phyloP scores from a whole-genome alignment of 1,139 yeast species.

The Taiozyma sp. region DNA sequence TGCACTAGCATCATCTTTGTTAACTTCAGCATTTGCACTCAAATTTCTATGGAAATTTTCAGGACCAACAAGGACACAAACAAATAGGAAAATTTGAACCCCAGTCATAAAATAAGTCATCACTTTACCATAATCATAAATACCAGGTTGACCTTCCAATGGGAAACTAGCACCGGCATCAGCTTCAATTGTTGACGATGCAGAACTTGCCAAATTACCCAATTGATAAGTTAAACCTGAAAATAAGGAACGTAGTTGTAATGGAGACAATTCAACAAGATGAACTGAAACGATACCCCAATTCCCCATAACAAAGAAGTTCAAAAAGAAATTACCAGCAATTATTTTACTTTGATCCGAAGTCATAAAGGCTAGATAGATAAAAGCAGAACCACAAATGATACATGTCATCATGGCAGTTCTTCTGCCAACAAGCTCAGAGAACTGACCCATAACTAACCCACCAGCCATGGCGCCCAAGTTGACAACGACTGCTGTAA shows the following conservation, averaged over 20 bases:
- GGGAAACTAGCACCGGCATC: conserved; percentile 49
- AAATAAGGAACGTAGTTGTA: conserved; percentile 48
- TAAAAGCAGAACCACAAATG: conserved; percentile 44
- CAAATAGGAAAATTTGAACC: conserved; percentile 44
- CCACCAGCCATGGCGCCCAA: conserved; percentile 47
- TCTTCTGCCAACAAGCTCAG: conserved; percentile 43
- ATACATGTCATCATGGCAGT: conserved; percentile 38
- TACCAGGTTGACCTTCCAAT: conserved; percentile 21
- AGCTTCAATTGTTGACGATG: conserved; percentile 60
- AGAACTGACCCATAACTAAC: conserved; percentile 26
- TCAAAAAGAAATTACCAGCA: conserved; percentile 47
- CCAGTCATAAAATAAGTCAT: conserved; percentile 60
- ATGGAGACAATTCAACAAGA: conserved; percentile 52
- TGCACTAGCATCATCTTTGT: not conserved
- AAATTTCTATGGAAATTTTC: conserved; percentile 37
- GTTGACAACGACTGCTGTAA: conserved; percentile 42
- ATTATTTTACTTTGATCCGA: conserved; percentile 34
- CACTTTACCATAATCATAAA: conserved; percentile 38
- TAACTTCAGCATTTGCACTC: conserved; percentile 23
- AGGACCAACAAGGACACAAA: conserved; percentile 46
- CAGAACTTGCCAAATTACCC: conserved; percentile 56
- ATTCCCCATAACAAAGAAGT: conserved; percentile 50
- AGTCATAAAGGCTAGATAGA: conserved; percentile 48
- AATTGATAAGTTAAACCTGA: conserved; percentile 54
- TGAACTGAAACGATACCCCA: conserved; percentile 57